These are phyloP conservation scores for Populus simonii DNA, from an alignment of 345 rosid genomes.

Conservation along the genomic window DNA sequence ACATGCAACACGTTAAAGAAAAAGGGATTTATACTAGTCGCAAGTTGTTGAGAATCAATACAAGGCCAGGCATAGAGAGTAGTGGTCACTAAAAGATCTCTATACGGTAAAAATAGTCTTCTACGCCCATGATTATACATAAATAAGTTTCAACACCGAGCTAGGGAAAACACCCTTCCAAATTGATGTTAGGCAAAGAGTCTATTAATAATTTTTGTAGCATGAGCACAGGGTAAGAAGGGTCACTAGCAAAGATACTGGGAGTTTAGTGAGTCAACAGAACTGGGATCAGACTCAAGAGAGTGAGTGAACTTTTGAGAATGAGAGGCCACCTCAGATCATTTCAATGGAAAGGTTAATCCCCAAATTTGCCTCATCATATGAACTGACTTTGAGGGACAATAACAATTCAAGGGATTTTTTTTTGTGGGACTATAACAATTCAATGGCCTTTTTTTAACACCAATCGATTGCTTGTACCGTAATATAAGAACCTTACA, in stretches of 20 bases:
- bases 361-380: not conserved
- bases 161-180: not conserved
- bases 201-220: not conserved
- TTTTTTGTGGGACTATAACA: not conserved
- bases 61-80: not conserved
- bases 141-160: not conserved
- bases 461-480: not conserved
- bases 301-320: not conserved
- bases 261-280: not conserved
- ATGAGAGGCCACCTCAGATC: not conserved
- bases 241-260: not conserved
- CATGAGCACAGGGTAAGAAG: not conserved
- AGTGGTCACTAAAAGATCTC: not conserved
- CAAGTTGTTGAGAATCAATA: not conserved
- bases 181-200: not conserved
- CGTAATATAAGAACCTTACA: not conserved
- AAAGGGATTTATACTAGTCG: not conserved
- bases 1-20: not conserved
- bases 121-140: not conserved
- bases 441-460: not conserved
- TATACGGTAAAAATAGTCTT: not conserved
- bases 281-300: not conserved
- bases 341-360: not conserved
- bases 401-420: too few relatives aligned
- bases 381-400: not conserved